A percentile compares a stretch with the other conserved stretches of the same genome.
These are phyloP conservation scores for Circinella umbellata DNA, from an alignment of 371 early-diverging fungal species.

Conservation along the genomic window DNA sequence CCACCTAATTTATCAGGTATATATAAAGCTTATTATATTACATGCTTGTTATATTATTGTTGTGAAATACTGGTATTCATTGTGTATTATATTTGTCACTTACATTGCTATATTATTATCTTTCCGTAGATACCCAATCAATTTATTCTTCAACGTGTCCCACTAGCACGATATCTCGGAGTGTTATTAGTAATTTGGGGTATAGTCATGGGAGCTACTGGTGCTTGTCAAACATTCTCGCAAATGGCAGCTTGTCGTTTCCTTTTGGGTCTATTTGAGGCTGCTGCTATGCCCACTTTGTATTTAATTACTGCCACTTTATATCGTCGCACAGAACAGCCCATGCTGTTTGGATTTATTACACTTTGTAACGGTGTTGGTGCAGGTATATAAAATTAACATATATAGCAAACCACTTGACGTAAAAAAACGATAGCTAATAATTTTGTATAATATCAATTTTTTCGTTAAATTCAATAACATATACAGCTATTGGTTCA, in stretches of 20 bases:
- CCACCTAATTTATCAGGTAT: conserved; percentile 39
- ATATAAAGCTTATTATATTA: background rate
- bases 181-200: conserved; percentile 38
- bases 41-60: no score
- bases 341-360: conserved; percentile 29
- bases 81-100: background rate
- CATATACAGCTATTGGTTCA: conserved; percentile 22
- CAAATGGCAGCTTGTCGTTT: conserved; percentile 33
- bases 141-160: conserved; percentile 38
- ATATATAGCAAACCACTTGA: no score
- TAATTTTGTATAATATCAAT: no score
- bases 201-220: conserved; percentile 15
- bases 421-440: no score
- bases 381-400: background rate
- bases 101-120: background rate
- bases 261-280: conserved; percentile 40
- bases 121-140: conserved; percentile 23
- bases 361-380: conserved; percentile 20
- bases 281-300: conserved; percentile 32
- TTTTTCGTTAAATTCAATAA: no score
- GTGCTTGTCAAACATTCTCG: conserved; percentile 23
- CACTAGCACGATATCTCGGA: conserved; percentile 33
- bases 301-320: conserved; percentile 30
- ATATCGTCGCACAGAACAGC: conserved; percentile 37
- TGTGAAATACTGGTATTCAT: no score